These are phyloP conservation scores for Cystobasidiaceae sp. DNA, from an alignment of 1,284 basidiomycete species.

Conservation along the genomic window DNA sequence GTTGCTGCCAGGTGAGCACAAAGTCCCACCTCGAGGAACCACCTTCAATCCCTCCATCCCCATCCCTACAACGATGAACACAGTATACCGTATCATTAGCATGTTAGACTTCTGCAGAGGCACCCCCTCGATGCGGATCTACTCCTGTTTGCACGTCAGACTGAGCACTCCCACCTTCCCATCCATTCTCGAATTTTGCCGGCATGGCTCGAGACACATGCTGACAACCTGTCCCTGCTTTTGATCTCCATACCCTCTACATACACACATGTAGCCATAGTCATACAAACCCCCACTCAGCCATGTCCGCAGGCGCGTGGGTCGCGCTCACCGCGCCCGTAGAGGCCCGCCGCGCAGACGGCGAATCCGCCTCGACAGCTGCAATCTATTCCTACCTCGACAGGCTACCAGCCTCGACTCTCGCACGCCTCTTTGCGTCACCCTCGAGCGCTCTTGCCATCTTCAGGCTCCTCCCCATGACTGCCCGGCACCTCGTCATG, in stretches of 20 bases:
- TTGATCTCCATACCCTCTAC: too few relatives aligned
- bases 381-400: constrained; percentile 65
- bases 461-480: constrained; percentile 76
- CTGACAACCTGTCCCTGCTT: too few relatives aligned
- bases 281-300: too few relatives aligned
- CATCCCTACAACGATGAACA: constrained; percentile 14
- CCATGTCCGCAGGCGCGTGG: constrained; percentile 19
- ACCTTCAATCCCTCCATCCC: too few relatives aligned
- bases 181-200: constrained; percentile 4
- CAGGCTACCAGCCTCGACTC: constrained; percentile 73
- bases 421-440: constrained; percentile 76
- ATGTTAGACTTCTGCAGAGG: constrained; percentile 35
- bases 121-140: constrained; percentile 12
- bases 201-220: neutral
- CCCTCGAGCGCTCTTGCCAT: constrained; percentile 92
- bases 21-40: too few relatives aligned
- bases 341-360: neutral
- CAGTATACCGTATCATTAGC: constrained; percentile 29
- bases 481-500: constrained; percentile 86
- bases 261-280: too few relatives aligned
- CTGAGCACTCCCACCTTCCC: constrained; percentile 19
- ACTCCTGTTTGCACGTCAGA: constrained; percentile 35
- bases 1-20: too few relatives aligned
- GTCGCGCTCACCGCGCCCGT: constrained; percentile 26
- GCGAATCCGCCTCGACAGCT: constrained; percentile 21